phyloP scores from a whole-genome alignment of 2,329 filamentous ascomycete species.

The Graphium sp. region DNA sequence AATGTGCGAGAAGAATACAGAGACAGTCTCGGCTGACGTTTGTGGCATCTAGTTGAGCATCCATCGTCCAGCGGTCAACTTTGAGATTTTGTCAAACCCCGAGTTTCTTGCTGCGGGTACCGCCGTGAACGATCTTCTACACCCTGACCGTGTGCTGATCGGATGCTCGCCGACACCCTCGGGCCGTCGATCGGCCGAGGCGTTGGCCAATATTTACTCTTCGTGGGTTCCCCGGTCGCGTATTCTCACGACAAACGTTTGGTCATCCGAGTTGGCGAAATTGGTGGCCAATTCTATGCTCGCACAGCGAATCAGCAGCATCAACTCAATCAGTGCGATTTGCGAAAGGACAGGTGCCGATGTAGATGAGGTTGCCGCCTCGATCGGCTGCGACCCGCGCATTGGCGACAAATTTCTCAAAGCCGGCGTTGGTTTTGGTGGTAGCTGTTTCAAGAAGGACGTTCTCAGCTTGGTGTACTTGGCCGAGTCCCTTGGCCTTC shows the following conservation, averaged over 20 bases:
- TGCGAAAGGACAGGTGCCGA: constrained; percentile 64
- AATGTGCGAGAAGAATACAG: not conserved
- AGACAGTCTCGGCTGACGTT: not conserved
- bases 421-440: constrained; percentile 62
- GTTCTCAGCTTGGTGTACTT: constrained; percentile 59
- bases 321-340: constrained; percentile 67
- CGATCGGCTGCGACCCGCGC: constrained; percentile 52
- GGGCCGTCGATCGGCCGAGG: constrained; percentile 44
- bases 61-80: constrained; percentile 45
- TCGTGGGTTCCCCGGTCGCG: constrained; percentile 51
- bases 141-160: constrained; percentile 60
- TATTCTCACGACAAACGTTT: constrained; percentile 58
- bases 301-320: constrained; percentile 64
- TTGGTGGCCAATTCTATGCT: constrained; percentile 67
- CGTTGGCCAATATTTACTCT: constrained; percentile 49
- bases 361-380: constrained; percentile 52
- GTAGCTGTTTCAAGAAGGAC: constrained; percentile 72
- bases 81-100: constrained; percentile 67
- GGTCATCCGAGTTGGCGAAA: constrained; percentile 66
- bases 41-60: constrained; percentile 27
- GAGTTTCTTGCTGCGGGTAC: constrained; percentile 70
- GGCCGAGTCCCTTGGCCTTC: constrained; percentile 50
- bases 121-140: constrained; percentile 52
- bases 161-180: constrained; percentile 45
- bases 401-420: constrained; percentile 61